Evolutionary conservation across 257 asterid species (phyloP).

Genomic region (Solanum piurae): DNA sequence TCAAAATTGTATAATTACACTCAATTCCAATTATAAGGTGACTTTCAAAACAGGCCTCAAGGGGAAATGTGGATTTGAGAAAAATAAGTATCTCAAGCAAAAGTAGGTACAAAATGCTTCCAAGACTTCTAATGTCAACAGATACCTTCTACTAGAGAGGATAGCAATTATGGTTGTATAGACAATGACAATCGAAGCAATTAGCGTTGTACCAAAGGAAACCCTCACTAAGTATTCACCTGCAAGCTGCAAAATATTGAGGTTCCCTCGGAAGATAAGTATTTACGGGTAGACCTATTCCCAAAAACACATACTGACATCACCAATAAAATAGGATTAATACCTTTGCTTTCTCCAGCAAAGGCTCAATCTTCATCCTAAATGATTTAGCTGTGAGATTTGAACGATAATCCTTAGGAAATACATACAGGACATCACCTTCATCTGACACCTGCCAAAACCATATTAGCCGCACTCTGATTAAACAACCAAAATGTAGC

Average conservation of each 20-base stretch:
- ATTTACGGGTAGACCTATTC: background rate
- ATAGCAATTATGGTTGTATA: constrained; percentile 76
- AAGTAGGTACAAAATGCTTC: background rate
- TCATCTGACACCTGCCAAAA: constrained; percentile 81
- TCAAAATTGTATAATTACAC: background rate
- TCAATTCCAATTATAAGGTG: background rate
- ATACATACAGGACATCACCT: constrained; percentile 85
- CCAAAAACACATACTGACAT: constrained; percentile 1
- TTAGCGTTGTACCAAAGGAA: constrained; percentile 93
- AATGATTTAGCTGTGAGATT: constrained; percentile 80
- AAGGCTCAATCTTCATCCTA: constrained; percentile 66
- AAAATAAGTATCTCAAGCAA: constrained; percentile 2
- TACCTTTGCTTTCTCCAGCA: constrained; percentile 84
- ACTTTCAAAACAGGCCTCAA: background rate
- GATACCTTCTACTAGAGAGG: constrained; percentile 73
- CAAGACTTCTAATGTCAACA: background rate
- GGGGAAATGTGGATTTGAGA: background rate
- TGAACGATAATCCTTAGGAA: constrained; percentile 66
- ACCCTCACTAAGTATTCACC: constrained; percentile 86
- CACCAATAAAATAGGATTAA: background rate
- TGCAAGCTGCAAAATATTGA: constrained; percentile 43
- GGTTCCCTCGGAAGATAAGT: background rate
- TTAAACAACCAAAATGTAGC: background rate
- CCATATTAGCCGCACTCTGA: background rate
- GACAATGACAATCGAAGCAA: constrained; percentile 87